A percentile compares a stretch with the other conserved stretches of the same genome.
These are phyloP conservation scores for Epichloe gansuensis DNA, from an alignment of 2,329 filamentous ascomycete genomes.

Conservation along the genomic window DNA sequence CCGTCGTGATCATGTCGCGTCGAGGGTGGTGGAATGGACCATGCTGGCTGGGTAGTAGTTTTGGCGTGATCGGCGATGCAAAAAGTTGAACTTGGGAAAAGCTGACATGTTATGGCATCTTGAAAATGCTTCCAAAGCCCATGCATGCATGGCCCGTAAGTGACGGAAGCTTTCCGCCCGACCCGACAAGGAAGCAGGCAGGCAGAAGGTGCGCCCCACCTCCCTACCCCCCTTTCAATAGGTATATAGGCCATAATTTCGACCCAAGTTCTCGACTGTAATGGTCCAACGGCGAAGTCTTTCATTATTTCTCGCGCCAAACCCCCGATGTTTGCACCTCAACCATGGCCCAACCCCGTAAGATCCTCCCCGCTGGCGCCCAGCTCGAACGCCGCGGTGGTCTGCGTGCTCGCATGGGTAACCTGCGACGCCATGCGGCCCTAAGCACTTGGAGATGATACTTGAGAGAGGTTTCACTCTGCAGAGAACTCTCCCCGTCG, in stretches of 20 bases:
- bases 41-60: no score
- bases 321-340: conserved; percentile 7
- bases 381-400: conserved; percentile 58
- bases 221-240: neutral
- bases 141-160: no score
- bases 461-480: conserved; percentile 64
- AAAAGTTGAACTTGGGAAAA: neutral
- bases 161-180: no score
- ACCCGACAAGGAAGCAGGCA: neutral
- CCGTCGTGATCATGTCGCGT: conserved; percentile 41
- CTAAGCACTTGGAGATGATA: conserved; percentile 55
- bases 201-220: no score
- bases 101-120: no score
- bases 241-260: conserved; percentile 14
- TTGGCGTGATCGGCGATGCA: neutral
- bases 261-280: conserved; percentile 35
- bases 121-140: no score
- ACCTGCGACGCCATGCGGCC: conserved; percentile 50
- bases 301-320: conserved; percentile 32
- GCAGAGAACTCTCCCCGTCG: conserved; percentile 60
- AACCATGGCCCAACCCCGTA: conserved; percentile 41
- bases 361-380: conserved; percentile 47
- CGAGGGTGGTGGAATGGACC: no score
- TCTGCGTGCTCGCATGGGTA: conserved; percentile 52
- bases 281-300: conserved; percentile 50